Evolutionary conservation across 1,139 yeast genomes (phyloP).

Genomic region (Yamadazyma dushanensis): DNA sequence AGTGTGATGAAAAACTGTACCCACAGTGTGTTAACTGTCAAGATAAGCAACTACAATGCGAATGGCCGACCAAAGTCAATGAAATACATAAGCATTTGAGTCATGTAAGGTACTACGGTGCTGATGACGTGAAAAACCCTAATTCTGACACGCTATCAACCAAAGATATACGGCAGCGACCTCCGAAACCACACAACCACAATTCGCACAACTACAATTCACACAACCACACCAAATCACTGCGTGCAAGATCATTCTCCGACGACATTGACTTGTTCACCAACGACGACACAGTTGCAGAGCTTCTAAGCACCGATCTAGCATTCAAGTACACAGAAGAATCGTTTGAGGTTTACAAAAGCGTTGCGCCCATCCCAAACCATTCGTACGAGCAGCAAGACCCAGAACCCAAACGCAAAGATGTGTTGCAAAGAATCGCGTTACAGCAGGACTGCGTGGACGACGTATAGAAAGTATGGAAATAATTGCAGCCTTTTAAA

Average conservation of each 20-base stretch:
- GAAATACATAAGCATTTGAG: constrained; percentile 25
- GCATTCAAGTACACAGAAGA: background rate
- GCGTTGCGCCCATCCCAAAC: no score
- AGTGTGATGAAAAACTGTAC: constrained; percentile 41
- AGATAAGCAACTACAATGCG: constrained; percentile 25
- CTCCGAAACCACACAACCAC: background rate
- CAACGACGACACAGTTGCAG: no score
- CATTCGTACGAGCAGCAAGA: no score
- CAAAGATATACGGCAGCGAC: no score
- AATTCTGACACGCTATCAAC: no score
- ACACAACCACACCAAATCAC: no score
- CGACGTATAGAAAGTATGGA: constrained; percentile 11
- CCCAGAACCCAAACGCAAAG: no score
- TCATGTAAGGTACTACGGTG: constrained; percentile 29
- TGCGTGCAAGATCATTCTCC: no score
- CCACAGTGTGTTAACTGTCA: constrained; percentile 36
- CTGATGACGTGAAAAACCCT: constrained; percentile 8
- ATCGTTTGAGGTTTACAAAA: no score
- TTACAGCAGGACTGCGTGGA: constrained; percentile 45
- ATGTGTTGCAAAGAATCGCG: constrained; percentile 35
- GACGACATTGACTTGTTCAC: background rate
- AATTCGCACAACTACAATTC: background rate
- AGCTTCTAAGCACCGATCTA: no score
- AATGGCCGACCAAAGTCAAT: constrained; percentile 34
- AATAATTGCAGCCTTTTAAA: no score